Percentiles rank a stretch among this genome's conserved stretches.
Evolutionary conservation across 2,329 filamentous ascomycete genomes (phyloP).

Genomic region (Blumeriella jaapii): DNA sequence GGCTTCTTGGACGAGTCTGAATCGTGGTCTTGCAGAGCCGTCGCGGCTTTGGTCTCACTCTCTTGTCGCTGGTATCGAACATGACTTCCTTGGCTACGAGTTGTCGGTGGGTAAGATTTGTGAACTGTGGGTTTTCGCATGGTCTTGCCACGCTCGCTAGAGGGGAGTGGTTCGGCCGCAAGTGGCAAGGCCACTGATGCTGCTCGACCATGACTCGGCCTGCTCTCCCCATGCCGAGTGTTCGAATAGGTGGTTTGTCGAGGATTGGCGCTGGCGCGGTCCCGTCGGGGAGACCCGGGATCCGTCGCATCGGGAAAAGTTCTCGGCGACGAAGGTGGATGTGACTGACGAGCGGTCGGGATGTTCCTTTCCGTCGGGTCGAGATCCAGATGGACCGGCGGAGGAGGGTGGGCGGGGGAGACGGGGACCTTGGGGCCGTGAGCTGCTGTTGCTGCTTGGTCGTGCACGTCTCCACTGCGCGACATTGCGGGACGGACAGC

Average conservation of each 20-base stretch:
- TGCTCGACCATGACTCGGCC: not conserved
- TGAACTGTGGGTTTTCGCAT: not conserved
- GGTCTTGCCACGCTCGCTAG: not conserved
- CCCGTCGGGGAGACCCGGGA: constrained; percentile 3
- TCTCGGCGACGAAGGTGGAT: constrained; percentile 11
- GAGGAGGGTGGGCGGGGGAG: not conserved
- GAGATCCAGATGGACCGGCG: constrained; percentile 3
- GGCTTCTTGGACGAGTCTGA: constrained; percentile 8
- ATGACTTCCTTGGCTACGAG: constrained; percentile 7
- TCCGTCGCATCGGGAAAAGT: constrained; percentile 8
- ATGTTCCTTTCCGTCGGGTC: constrained; percentile 15
- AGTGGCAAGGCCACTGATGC: constrained; percentile 1
- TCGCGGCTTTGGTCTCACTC: constrained; percentile 6
- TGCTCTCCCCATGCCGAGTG: not conserved
- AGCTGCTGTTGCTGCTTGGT: too few relatives aligned
- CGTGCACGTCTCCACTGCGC: too few relatives aligned
- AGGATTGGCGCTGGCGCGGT: constrained; percentile 8
- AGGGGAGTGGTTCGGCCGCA: not conserved
- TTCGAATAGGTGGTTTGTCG: constrained; percentile 1
- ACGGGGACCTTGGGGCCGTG: too few relatives aligned
- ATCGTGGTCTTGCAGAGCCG: constrained; percentile 8
- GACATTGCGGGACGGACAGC: constrained; percentile 7
- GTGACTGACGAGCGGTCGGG: constrained; percentile 8
- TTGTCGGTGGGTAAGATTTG: constrained; percentile 1
- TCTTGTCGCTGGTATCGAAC: constrained; percentile 10